Base-by-base conservation (phyloP, 371 early-diverging fungal genomes). In the Dichotomocladium elegans region DNA sequence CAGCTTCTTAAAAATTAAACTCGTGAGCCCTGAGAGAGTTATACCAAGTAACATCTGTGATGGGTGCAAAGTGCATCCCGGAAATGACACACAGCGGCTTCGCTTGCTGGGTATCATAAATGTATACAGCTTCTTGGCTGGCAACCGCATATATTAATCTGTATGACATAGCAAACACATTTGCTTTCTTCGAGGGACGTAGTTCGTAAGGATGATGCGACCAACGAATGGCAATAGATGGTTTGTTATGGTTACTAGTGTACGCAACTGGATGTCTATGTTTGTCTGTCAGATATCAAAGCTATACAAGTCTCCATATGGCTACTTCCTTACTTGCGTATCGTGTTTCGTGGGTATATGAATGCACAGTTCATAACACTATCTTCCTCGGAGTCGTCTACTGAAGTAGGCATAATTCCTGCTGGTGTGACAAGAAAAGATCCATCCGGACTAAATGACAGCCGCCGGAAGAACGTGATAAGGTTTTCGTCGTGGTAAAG, bases 371-470 rank as follows among this genome's bases (percentile, higher is more conserved):
- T 63, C 24, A 44, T 50, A 25, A 61, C 40, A 28, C 68, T 70
- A 14, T 63, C 61, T 14, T 46, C 54, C 9, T 59, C 66, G n/a
- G n/a, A n/a, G 48, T 63, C 41, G n/a, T 50, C 50, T 41, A 35
- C 8, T 1, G 41, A n/a, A 26, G 29, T 30, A 33, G 33, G 12
- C 33, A 31, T 41, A 40, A 89, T 57, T 24, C 95, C 98, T 5
- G 94, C 88, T 6, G 98, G 95, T 2, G 90, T 81, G 8, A 92
- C 59, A 24, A 96, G 72, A 35, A 96, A 61, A 3, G 84, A 69
- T 8, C 98, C 96, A 64, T 96, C 98, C 4, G 96, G 93, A 15
- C 93, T 89, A 58, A 95, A 93, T 2, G 83, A 64, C 8, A 91
- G 81, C 50, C 98, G 76, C 44, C 98, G 77, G 68, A 98, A 98